A percentile compares a stretch with the other conserved stretches of the same genome.
Conservation (phyloP, 1,284 basidiomycete genomes). For the Cutaneotrichosporon sp. region DNA sequence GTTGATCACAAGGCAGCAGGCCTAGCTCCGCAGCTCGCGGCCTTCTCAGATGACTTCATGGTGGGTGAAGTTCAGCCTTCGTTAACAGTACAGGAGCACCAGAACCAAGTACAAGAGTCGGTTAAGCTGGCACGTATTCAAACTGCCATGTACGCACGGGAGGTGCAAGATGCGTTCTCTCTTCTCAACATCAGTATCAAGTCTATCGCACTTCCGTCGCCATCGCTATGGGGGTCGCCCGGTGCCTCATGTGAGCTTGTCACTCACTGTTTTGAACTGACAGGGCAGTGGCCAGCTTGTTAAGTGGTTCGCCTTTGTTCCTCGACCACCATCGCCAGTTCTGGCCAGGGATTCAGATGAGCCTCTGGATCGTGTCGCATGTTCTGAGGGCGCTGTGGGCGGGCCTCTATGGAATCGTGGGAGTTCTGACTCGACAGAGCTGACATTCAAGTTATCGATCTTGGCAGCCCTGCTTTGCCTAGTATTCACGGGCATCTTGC, state of each 20-base stretch:
- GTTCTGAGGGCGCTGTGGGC: not conserved
- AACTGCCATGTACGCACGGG: not conserved
- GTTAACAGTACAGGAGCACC: too few species aligned
- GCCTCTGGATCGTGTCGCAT: not conserved
- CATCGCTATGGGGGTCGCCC: not conserved
- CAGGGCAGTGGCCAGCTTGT: not conserved
- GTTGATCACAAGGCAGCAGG: too few species aligned
- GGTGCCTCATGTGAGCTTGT: not conserved
- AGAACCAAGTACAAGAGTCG: not conserved
- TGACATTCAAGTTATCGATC: slow-evolving; percentile 1
- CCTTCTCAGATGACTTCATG: too few species aligned
- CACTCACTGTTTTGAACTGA: not conserved
- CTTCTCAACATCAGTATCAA: not conserved
- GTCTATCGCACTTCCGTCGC: not conserved
- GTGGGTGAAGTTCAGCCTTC: too few species aligned
- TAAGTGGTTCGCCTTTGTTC: not conserved
- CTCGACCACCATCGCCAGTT: not conserved
- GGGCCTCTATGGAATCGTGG: not conserved
- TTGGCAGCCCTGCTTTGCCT: slow-evolving; percentile 7
- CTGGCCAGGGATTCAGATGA: not conserved
- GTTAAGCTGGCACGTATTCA: not conserved
- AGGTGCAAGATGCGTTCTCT: not conserved
- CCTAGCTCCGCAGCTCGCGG: too few species aligned
- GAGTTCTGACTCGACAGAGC: not conserved
- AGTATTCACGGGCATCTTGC: slow-evolving; percentile 2